A percentile compares a stretch with the other conserved stretches of the same genome.
Conservation (phyloP, 345 rosid genomes). For the Citrus sinensis region DNA sequence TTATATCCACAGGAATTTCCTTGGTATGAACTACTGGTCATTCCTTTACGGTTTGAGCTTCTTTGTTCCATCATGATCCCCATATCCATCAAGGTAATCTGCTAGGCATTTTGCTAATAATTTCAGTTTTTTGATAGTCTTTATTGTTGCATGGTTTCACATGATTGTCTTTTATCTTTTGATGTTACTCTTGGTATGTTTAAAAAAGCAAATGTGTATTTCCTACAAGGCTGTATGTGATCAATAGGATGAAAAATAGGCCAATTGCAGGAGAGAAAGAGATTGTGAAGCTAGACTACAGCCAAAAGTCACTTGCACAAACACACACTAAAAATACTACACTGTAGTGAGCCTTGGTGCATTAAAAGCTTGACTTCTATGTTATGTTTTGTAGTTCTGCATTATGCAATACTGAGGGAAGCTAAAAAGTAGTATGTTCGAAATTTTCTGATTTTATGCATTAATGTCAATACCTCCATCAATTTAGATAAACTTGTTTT, state of each 20-base stretch:
- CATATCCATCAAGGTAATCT: constrained; percentile 85
- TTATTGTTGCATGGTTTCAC: neutral
- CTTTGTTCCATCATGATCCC: constrained; percentile 99
- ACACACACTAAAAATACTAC: neutral
- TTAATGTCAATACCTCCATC: neutral
- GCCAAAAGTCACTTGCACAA: neutral
- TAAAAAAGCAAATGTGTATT: neutral
- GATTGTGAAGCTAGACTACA: neutral
- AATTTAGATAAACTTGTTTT: neutral
- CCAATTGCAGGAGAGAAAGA: neutral
- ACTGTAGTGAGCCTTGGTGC: neutral
- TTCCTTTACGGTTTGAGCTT: constrained; percentile 96
- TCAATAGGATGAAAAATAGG: neutral
- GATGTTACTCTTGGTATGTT: neutral
- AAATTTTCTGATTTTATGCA: constrained; percentile 2
- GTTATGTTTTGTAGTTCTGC: neutral
- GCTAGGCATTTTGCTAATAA: constrained; percentile 34
- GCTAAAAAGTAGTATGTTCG: neutral
- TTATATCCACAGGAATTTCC: constrained; percentile 84
- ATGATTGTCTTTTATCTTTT: constrained; percentile 1
- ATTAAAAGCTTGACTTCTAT: neutral
- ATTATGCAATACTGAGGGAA: neutral
- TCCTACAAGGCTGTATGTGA: neutral
- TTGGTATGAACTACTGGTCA: constrained; percentile 92
- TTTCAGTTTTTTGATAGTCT: neutral